These are phyloP conservation scores for Neurospora sp. DNA, from an alignment of 495 filamentous ascomycete species.

Conservation along the genomic window DNA sequence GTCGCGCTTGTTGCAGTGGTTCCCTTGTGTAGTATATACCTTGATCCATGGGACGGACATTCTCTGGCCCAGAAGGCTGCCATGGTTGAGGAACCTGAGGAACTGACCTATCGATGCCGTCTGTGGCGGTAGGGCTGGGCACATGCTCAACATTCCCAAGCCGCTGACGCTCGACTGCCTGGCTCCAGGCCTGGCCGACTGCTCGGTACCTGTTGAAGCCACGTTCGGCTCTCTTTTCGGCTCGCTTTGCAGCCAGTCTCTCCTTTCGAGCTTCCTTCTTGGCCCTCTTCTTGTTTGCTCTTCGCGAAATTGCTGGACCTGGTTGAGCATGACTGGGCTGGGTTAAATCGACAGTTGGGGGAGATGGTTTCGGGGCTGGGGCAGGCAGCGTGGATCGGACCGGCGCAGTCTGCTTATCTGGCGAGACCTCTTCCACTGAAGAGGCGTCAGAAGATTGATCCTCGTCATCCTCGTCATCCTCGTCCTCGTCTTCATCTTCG, in stretches of 20 bases:
- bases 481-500: constrained; percentile 43
- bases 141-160: constrained; percentile 4
- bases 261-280: constrained; percentile 15
- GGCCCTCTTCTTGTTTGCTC: constrained; percentile 5
- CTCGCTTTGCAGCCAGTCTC: constrained; percentile 5
- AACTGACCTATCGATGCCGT: constrained; percentile 1
- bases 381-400: not conserved
- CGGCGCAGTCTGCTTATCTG: not conserved
- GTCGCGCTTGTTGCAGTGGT: not conserved
- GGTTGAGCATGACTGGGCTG: not conserved
- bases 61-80: not conserved
- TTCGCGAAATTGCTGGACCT: not conserved
- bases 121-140: not conserved
- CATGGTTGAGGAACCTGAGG: constrained; percentile 4
- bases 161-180: constrained; percentile 21
- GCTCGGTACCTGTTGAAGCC: constrained; percentile 33
- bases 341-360: not conserved
- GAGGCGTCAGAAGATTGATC: constrained; percentile 13
- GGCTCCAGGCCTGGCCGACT: constrained; percentile 22
- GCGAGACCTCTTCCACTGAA: constrained; percentile 1
- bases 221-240: constrained; percentile 18
- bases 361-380: not conserved
- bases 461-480: constrained; percentile 10
- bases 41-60: not conserved
- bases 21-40: not conserved